Evolutionary conservation across 1,284 basidiomycete species (phyloP), one percentile per base, ranked within the genome.

Genomic region (Cryptococcus sp.): DNA sequence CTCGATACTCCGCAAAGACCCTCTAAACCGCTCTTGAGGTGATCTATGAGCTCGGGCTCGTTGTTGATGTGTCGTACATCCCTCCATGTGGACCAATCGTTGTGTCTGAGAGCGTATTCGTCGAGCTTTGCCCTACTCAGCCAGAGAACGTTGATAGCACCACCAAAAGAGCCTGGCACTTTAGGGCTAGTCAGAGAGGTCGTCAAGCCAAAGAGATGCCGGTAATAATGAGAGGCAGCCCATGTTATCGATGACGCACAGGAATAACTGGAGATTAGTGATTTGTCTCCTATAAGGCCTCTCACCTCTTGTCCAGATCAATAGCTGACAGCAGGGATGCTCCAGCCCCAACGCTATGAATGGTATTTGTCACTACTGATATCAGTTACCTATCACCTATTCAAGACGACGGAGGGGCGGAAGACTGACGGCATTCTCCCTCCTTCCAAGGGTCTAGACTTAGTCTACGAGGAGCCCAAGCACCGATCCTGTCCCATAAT

Each of bases 401-500:
- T 23, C 11, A 10, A 23, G 37, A 30, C 15, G 10, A n/a, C 7
- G 32, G n/a, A 7, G 10, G 8, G 35, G 4, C 14, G 5, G 2
- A 23, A 1, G 5, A 68, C 73, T 58, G 56, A 73, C 72, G 50
- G 54, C 72, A 76, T 3, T 61, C 63, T 8, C 62, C 65, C 32
- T 67, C 59, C 0, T 34, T 36, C 65, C 69, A 74, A 1, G 72
- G 72, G 50, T 76, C 74, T 23, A 73, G 56, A 10, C 54, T 51
- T 46, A 73, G 56, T n/a, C 68, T 45, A 6, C 71, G 56, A 4
- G 74, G 72, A n/a, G 74, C 63, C 62, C 66, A 67, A 3, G 70
- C 69, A 38, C 74, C 74, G 15, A 76, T 67, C 10, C 70, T 50
- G 52, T 74, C 72, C 70, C 71, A 76, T 6, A 76, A 54, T 0